phyloP scores from a whole-genome alignment of 495 filamentous ascomycete genomes.

The Penicillium desertorum region DNA sequence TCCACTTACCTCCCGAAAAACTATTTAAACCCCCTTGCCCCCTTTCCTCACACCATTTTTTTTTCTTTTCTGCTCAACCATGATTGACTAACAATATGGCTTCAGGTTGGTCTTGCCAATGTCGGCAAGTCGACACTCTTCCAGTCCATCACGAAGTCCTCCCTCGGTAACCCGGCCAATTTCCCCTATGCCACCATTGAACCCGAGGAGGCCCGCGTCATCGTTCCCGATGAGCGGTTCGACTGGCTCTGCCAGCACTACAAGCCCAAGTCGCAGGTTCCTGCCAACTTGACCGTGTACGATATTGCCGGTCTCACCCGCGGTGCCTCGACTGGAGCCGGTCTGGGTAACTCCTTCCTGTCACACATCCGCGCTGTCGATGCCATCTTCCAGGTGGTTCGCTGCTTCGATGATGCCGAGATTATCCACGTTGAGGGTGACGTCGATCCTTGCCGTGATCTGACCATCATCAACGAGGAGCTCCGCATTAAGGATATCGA shows the following conservation, averaged over 20 bases:
- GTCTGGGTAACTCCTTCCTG: constrained; percentile 96
- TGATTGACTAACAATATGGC: constrained; percentile 23
- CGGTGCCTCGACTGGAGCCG: constrained; percentile 94
- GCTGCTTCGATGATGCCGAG: constrained; percentile 98
- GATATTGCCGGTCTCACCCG: constrained; percentile 98
- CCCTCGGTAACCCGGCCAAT: constrained; percentile 97
- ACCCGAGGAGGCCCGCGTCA: constrained; percentile 95
- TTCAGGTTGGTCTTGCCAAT: constrained; percentile 95
- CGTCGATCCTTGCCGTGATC: constrained; percentile 89
- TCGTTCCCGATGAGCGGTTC: constrained; percentile 94
- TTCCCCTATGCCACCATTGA: constrained; percentile 99
- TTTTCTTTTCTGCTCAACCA: constrained; percentile 19
- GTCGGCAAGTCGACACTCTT: constrained; percentile 99
- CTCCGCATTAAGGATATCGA: constrained; percentile 98
- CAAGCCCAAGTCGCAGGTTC: constrained; percentile 93
- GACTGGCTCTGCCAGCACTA: constrained; percentile 96
- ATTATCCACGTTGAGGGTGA: constrained; percentile 99
- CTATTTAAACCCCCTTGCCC: constrained; percentile 30
- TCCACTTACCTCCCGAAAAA: constrained; percentile 35
- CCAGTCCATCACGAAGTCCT: constrained; percentile 98
- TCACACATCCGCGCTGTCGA: constrained; percentile 99
- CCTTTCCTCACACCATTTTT: constrained; percentile 23
- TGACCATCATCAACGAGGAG: constrained; percentile 96
- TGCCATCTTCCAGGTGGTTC: constrained; percentile 98
- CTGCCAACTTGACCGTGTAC: constrained; percentile 97